Evolutionary conservation across 73 alveolate species (phyloP), one percentile per base, ranked within the genome.

Genomic region (Stentor coeruleus): DNA sequence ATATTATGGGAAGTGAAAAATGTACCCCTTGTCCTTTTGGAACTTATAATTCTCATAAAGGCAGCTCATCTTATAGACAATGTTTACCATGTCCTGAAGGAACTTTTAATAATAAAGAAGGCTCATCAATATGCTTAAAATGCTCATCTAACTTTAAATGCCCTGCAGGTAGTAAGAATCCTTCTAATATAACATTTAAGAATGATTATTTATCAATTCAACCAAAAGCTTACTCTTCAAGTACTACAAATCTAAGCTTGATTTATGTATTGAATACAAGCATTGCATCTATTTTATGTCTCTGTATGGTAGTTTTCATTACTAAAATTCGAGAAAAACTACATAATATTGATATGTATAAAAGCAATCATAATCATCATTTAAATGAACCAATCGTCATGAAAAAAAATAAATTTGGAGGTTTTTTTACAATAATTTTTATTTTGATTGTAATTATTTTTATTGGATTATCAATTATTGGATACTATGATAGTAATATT

Each of bases 61-160:
- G 73, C 73, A 20, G 73, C 2, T 20, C 15, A 20, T 20, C 15
- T 31, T 20, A 31, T 20, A 57, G 73, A 57, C 35, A 57, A 2
- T 57, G 73, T 57, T 57, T 57, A 20, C 73, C 73, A 2, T 57
- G 73, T 57, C 73, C 73, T 20, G 73, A 57, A 57, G 73, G 73
- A 57, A 31, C 15, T 20, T 57, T 20, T 31, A 57, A 57, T 2
- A 57, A 57, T 57, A n/a, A 20, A 0, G 28, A 20, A 57, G 73
- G 73, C 3, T 31, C 15, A 57, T 57, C 73, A 20, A n/a, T 57
- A 0, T 57, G 73, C 73, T 20, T 20, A 57, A 57, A 57, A 57
- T 57, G 73, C 2, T 31, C 73, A 20, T 20, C 28, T 0, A n/a
- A 57, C 28, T 57, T 20, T 2, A 20, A 20, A 1, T 57, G 73